Evolutionary conservation across 2,329 filamentous ascomycete genomes (phyloP), one percentile per base, ranked within the genome.

Genomic region (Diplodia intermedia): DNA sequence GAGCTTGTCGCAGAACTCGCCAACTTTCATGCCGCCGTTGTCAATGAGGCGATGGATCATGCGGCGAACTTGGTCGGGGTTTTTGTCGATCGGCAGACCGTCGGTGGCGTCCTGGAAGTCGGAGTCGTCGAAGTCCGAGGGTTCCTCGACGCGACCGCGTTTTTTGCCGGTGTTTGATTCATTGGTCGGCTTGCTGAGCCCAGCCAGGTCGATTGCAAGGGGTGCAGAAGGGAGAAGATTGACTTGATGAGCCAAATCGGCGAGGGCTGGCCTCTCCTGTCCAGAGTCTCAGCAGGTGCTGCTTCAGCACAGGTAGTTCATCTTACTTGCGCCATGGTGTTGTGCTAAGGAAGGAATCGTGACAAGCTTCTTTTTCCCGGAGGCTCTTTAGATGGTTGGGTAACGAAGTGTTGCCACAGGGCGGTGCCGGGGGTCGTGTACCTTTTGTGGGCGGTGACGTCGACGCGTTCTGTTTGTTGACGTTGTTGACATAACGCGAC

Each of bases 1-100:
- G 52, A 84, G 77, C 1, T 74, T 73, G 4, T 77, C 70, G 50
- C 80, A 79, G 70, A 84, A 84, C 47, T 82, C 76, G 23, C 75
- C 78, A 4, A 80, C 76, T 68, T 80, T 82, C 80, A 83, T 82
- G 65, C 81, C 81, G 29, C 80, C 78, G 2, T 73, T 74, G 33
- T 82, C 79, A 23, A 85, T 73, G 68, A 84, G 78, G 11, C 72
- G 71, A 33, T 76, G 75, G 68, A 85, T 83, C 63, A 81, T 82
- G 62, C 73, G 73, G 12, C 81, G 78, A 43, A 82, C 70, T 68
- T 80, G 76, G 69, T 80, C 75, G 68, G 54, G 63, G 47, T 43
- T 49, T 55, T 67, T 61, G 47, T 67, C 65, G 18, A 67, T 36
- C 31, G 26, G 6, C 20, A 53, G 15, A 14, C 29, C 43, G 7